Base-by-base conservation (phyloP, 1,284 basidiomycete genomes). In the Leccinum angustisporum region DNA sequence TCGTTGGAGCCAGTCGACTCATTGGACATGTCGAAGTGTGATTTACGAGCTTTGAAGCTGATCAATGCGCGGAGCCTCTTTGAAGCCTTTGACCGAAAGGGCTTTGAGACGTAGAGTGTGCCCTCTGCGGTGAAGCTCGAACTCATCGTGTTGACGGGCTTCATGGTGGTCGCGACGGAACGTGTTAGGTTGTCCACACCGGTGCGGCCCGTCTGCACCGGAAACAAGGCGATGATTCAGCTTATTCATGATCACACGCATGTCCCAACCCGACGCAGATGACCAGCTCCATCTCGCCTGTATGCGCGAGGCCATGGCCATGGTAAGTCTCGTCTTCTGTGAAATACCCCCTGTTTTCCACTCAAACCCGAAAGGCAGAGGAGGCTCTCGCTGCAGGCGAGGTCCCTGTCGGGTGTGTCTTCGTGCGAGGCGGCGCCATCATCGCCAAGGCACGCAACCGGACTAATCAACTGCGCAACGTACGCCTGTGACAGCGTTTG, bases 341-440 rank as follows among this genome's bases (percentile, higher is more conserved):
- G 11, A 2, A 46, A 30, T 46, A 6, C 27, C 25, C 7, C 9
- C 14, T 38, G 2, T 33, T 14, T 50, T 51, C 16, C 48, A 54
- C 58, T 64, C 56, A 63, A 34, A 30, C 60, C 40, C 52, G 51
- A 46, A 65, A 92, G 90, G 90, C 91, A 58, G 85, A 91, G 68
- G 94, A 98, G 75, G 97, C 97, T 3, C 79, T 98, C 31, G 79
- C 83, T 36, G 87, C 90, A 2, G 83, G 86, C 36, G 97, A 99
- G 76, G 96, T 99, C 1, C 97, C 97, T 1, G 96, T 99, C 1
- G 97, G 97, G 14, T 98, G 97, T 68, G 88, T 99, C 5, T 98
- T 99, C 71, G 94, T 99, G 4, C 84, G 92, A 55, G 83, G 90
- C 61, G 86, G 83, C 18, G 74, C 72, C 53, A 81, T 93, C 64